Base-by-base conservation (phyloP, 305 asterid genomes). In the Caryopteris hybrid region DNA sequence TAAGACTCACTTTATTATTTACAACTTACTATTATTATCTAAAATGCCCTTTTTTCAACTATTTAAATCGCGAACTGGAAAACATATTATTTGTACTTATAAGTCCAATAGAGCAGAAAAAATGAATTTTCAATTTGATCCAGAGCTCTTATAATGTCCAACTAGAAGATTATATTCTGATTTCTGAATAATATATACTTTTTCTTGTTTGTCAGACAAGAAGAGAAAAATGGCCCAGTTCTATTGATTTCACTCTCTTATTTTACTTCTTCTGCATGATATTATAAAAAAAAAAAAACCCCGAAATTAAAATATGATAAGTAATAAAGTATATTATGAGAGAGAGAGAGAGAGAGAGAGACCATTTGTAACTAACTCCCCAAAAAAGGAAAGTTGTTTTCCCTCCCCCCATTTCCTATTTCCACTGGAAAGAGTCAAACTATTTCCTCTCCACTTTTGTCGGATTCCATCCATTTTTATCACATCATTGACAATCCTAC, bases 381-480 rank as follows among this genome's bases (percentile, higher is more conserved):
- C 29, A 13, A 63, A 20, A 53, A 25, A 47, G 9, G 33, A 52
- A 34, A 31, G 43, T 48, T 25, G 2, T 14, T 53, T 25, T 48
- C 68, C 55, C 39, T 64, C 61, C 62, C 57, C 41, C 68, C 60
- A 69, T 63, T 63, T 47, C 1, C 23, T 5, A 9, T 54, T 54
- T 25, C 34, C 18, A 23, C 18, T 53, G 36, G 31, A 74, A 64
- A 7, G 18, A 43, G 78, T 63, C 69, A 71, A 70, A 56, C 86
- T 61, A 47, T 48, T 76, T 80, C 65, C 61, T 18, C 81, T 80
- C 84, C 74, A 57, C 67, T 12, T 66, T 25, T 69, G 9, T 6
- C 74, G 71, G 54, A 71, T 52, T 64, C 55, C 69, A 57, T 61
- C 68, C 76, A 67, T 67, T 66, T 33, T n/a, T 68, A 65, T 17